phyloP scores from a whole-genome alignment of 2,329 filamentous ascomycete species.

The Cytospora leucostoma region DNA sequence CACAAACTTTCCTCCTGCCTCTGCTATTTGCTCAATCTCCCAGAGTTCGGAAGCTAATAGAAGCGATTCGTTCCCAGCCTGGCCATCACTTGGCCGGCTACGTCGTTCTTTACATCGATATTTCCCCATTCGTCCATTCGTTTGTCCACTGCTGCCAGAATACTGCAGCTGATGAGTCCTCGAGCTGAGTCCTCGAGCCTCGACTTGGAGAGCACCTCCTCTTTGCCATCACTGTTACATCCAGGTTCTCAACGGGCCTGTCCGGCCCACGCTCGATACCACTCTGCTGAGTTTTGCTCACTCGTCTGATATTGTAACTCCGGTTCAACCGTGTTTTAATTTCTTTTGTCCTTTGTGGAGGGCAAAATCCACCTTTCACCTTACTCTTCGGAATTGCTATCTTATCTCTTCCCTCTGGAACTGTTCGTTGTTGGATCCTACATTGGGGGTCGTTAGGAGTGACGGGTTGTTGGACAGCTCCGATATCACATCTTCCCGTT shows the following conservation, averaged over 20 bases:
- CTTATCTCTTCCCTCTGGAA: not conserved
- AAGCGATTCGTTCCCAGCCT: conserved; percentile 11
- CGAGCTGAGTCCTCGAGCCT: conserved; percentile 6
- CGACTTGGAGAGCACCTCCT: not conserved
- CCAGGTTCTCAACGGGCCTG: not conserved
- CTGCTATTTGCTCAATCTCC: conserved; percentile 6
- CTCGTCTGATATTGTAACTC: not conserved
- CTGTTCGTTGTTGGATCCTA: not conserved
- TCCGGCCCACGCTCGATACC: conserved; percentile 11
- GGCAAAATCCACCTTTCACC: conserved; percentile 7
- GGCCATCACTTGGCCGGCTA: conserved; percentile 9
- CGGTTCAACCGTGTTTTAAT: not conserved
- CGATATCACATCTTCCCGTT: not conserved
- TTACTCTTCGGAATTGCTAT: not conserved
- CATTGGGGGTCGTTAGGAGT: not conserved
- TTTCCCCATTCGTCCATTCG: conserved; percentile 10
- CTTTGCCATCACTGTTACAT: not conserved
- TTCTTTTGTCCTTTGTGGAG: conserved; percentile 17
- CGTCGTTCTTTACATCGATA: conserved; percentile 15
- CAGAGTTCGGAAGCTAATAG: conserved; percentile 16
- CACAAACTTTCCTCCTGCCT: conserved; percentile 7
- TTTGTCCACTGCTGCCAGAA: conserved; percentile 12
- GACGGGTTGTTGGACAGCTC: not conserved
- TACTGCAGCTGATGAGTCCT: not conserved
- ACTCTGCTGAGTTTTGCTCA: conserved; percentile 9